Base-by-base conservation (phyloP, 2,329 filamentous ascomycete species). In the Exophiala phaeomuriformis region DNA sequence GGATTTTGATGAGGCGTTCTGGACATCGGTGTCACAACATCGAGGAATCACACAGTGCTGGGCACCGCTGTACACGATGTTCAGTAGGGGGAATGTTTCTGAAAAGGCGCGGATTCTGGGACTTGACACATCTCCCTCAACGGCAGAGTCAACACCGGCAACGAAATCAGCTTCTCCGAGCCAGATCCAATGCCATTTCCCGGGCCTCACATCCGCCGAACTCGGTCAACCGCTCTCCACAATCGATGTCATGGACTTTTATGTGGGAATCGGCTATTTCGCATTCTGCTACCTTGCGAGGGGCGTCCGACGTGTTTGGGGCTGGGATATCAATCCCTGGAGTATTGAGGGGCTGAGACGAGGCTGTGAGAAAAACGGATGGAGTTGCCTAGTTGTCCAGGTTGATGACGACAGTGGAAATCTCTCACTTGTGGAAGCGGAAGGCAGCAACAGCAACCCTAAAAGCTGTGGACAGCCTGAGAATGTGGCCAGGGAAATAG, bases 261-360 rank as follows among this genome's bases (percentile, higher is more conserved):
- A 95, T 71, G 88, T 87, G 0, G 91, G 91, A 0, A 95, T 96
- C 60, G 91, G 91, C 3, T 96, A 96, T 70, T 96, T 97, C 70
- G 81, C 86, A 2, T 95, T 96, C 65, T 86, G 82, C 32, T 96
- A 95, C 69, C 78, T 84, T 4, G 77, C 74, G 55, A 79, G 85
- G 12, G 89, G 88, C 0, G 72, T 90, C 64, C 72, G 64, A 5
- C 73, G 79, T 46, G 85, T 96, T 1, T 73, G 93, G 40, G 88
- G 89, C 62, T 97, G 88, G 86, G 91, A 97, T 69, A 74, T 96
- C 43, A 96, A 95, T 67, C 84, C 85, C 0, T 87, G 90, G 84
- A 90, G 84, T 60, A 79, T 95, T 33, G 89, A 96, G 72, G 90
- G 87, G 0, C 69, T 97, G 65, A 77, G 83, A 29, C 80, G 87